Percentiles rank a stretch among this genome's conserved stretches.
phyloP scores from a whole-genome alignment of 1,284 basidiomycete species.

The Blastosporella zonata region DNA sequence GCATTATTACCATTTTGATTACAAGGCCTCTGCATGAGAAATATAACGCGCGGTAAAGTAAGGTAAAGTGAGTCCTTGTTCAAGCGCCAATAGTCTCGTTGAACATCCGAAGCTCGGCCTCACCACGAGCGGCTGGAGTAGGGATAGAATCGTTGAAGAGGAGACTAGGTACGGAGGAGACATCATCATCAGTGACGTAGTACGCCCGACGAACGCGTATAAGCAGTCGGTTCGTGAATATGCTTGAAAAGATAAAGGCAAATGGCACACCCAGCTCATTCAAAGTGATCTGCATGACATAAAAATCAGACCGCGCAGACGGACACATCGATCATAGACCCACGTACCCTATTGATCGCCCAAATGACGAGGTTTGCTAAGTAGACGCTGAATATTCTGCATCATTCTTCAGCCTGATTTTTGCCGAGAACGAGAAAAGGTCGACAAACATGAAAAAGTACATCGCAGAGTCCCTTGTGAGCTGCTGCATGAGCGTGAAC shows the following conservation, averaged over 20 bases:
- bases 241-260: conserved; percentile 18
- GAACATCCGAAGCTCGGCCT: conserved; percentile 17
- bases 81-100: conserved; percentile 15
- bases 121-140: neutral
- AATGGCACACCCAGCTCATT: conserved; percentile 20
- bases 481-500: conserved; percentile 19
- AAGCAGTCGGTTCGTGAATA: conserved; percentile 21
- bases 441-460: conserved; percentile 22
- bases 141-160: conserved; percentile 3
- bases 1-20: too few relatives aligned
- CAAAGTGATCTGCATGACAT: conserved; percentile 18
- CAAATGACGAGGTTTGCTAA: conserved; percentile 20
- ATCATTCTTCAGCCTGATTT: neutral
- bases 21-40: too few relatives aligned
- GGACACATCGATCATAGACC: neutral
- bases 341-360: conserved; percentile 18
- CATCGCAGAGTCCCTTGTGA: conserved; percentile 20
- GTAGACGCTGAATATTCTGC: conserved; percentile 23
- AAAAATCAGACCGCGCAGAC: neutral
- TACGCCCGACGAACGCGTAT: conserved; percentile 18
- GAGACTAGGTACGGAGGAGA: conserved; percentile 7
- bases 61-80: too few relatives aligned
- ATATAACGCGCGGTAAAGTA: too few relatives aligned
- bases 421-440: neutral
- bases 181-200: conserved; percentile 9